Evolutionary conservation across 2,329 filamentous ascomycete genomes (phyloP).

Genomic region (Colletotrichum echinochloae): DNA sequence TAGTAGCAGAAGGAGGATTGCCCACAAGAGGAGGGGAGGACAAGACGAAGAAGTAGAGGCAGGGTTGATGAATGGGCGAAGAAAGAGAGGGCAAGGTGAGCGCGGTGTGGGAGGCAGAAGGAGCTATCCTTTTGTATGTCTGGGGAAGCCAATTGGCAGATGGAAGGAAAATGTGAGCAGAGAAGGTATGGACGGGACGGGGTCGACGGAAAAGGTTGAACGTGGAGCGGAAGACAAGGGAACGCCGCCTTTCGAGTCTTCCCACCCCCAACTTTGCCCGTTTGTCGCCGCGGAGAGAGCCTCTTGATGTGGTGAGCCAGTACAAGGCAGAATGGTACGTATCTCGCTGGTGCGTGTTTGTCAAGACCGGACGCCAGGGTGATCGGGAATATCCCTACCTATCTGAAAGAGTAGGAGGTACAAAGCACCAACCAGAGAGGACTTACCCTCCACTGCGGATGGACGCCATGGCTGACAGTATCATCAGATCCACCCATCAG

Average conservation of each 20-base stretch:
- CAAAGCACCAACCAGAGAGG: neutral
- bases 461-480: neutral
- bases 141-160: conserved; percentile 35
- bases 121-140: conserved; percentile 38
- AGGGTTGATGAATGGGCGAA: conserved; percentile 18
- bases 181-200: conserved; percentile 33
- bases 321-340: neutral
- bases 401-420: neutral
- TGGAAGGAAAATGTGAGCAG: conserved; percentile 36
- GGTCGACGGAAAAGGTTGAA: conserved; percentile 32
- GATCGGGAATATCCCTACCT: conserved; percentile 2
- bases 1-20: conserved; percentile 12
- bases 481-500: neutral
- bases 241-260: conserved; percentile 37
- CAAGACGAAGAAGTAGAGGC: neutral
- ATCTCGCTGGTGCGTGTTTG: neutral
- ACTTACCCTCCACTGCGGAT: neutral
- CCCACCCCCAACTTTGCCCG: conserved; percentile 23
- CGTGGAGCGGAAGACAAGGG: conserved; percentile 39
- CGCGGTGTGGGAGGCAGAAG: conserved; percentile 8
- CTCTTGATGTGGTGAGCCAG: conserved; percentile 1
- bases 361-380: neutral
- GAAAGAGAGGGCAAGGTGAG: neutral
- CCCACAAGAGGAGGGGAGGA: conserved; percentile 11
- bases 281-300: conserved; percentile 32